Evolutionary conservation across 768 basidiomycete species (phyloP), one percentile per base, ranked within the genome.

Genomic region (Hebeloma cylindrosporum): DNA sequence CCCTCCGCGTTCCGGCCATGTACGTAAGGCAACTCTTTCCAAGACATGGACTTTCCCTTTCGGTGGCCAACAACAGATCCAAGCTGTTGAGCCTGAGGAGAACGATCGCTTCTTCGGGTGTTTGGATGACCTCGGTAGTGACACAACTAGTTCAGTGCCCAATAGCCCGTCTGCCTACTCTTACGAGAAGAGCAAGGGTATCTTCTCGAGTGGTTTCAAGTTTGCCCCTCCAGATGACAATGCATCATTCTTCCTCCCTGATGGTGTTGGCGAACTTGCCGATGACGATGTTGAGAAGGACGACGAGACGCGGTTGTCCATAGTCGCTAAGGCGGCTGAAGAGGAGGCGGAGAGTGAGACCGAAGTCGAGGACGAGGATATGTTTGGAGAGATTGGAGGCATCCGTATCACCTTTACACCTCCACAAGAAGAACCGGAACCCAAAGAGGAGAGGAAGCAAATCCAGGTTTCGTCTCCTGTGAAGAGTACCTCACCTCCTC

Each of bases 101-200:
- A 73, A 78, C 7, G 88, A 91, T 59, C 75, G 72, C 25, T 91
- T 91, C 74, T 91, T 91, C 54, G 82, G 78, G 31, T 91, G 87
- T 48, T 65, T 79, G 28, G 81, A 83, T 40, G 75, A 75, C 40
- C 75, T 78, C 52, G 72, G 74, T 27, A 60, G 55, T 21, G 64
- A 68, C 21, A 57, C 53, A 3, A 43, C 46, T 20, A 64, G 58
- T 4, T 66, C 66, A 30, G 69, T 76, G 0, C 80, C 81, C 5
- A 62, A 68, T 58, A 60, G 58, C 36, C 68, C 69, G 33, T 65
- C 70, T 51, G 57, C 65, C 30, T 76, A 70, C 58, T 67, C 64
- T 48, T 70, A 72, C 56, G 83, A 85, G 60, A 74, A 69, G 59
- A 78, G 72, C 61, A 83, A 82, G 63, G 72, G 68, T 43, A 53